Percentiles rank a stretch among this genome's conserved stretches.
Conservation (phyloP, 768 basidiomycete species). For the Boletus rubropictus region DNA sequence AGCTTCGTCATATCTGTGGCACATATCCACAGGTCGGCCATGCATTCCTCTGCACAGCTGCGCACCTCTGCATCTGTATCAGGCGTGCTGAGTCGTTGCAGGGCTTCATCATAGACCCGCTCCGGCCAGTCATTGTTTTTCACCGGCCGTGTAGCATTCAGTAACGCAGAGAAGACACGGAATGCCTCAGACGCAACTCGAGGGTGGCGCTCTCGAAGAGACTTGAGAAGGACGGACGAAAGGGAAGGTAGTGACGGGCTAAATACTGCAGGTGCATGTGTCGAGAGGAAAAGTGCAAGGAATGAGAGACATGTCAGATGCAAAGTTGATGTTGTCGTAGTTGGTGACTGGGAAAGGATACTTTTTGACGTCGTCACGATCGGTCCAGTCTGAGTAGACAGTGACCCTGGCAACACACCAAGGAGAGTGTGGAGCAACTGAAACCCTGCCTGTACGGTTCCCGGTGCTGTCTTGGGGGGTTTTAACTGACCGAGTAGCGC, state of each 20-base stretch:
- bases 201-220: slow-evolving; percentile 78
- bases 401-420: slow-evolving; percentile 74
- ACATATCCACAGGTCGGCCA: slow-evolving; percentile 84
- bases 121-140: slow-evolving; percentile 63
- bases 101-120: slow-evolving; percentile 67
- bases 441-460: slow-evolving; percentile 84
- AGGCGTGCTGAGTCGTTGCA: slow-evolving; percentile 61
- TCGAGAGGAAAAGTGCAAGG: slow-evolving; percentile 75
- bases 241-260: slow-evolving; percentile 55
- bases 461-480: slow-evolving; percentile 66
- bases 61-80: slow-evolving; percentile 93
- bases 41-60: slow-evolving; percentile 69
- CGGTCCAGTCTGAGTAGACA: slow-evolving; percentile 60
- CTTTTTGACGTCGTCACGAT: slow-evolving; percentile 61
- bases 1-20: slow-evolving; percentile 64
- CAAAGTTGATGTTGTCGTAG: slow-evolving; percentile 73
- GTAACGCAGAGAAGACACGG: slow-evolving; percentile 76
- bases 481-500: slow-evolving; percentile 82
- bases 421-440: slow-evolving; percentile 69
- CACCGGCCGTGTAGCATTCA: slow-evolving; percentile 69
- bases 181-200: slow-evolving; percentile 86
- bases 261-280: slow-evolving; percentile 55
- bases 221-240: slow-evolving; percentile 68
- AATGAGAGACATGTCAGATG: slow-evolving; percentile 84
- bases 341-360: slow-evolving; percentile 61